Base-by-base conservation (phyloP, 2,329 filamentous ascomycete genomes). In the Thelonectria discophora region DNA sequence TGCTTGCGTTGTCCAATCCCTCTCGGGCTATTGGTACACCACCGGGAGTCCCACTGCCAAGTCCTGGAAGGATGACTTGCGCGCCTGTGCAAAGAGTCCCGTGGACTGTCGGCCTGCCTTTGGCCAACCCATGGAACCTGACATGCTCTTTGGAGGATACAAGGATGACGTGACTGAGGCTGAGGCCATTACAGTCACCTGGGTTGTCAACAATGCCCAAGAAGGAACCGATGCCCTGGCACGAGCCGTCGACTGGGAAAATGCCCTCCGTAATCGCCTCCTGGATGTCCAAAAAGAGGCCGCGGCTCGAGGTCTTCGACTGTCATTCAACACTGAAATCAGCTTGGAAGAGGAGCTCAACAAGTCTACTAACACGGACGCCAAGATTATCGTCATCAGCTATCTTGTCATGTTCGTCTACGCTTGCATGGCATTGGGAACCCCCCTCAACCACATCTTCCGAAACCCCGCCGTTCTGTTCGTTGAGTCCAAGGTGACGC, bases 341-440 rank as follows among this genome's bases (percentile, higher is more conserved):
- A 97, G 94, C 76, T 81, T 99, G 63, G 94, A 98, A 75, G 86
- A 97, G 74, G 95, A 99, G 74, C 84, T 99, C 60, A 99, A 97
- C 81, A 97, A 98, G 79, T 97, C 93, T 39, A 97, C 93, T 51
- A 99, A 99, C 77, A 98, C 95, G 0, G 95, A 99, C 76, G 96
- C 94, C 46, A 97, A 94, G 76, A 99, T 99, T 71, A 88, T 99
- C 21, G 88, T 94, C 55, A 90, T 99, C 78, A 98, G 94, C 82
- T 99, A 99, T 79, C 85, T 98, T 65, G 92, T 97, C 80, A 99
- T 99, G 95, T 99, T 99, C 78, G 80, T 99, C 64, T 99, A 99
- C 74, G 95, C 94, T 4, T 98, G 94, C 6, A 80, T 99, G 55
- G 94, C 95, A 0, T 83, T 99, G 0, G 95, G 95, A 1, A 97